Evolutionary conservation across 768 basidiomycete species (phyloP), one percentile per base, ranked within the genome.

Genomic region (Lactarius evosmus): DNA sequence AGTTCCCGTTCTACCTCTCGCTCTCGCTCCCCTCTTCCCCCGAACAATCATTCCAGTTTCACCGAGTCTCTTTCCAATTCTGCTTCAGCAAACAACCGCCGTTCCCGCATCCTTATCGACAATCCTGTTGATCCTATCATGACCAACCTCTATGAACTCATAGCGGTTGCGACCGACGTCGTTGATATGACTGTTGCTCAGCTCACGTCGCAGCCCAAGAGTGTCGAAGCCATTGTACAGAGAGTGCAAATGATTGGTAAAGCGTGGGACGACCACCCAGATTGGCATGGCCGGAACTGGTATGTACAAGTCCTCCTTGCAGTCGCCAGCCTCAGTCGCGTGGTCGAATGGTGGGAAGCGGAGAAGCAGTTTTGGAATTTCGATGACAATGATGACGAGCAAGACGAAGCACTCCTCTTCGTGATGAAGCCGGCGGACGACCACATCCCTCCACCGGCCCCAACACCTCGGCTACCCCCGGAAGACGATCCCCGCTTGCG

Each of bases 331-430:
- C 85, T 99, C 67, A 92, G 89, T 75, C 89, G 96, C 62, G 97
- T 98, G 32, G 89, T 98, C 67, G 97, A 98, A 72, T 99, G 97
- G 96, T 98, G 95, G 94, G 95, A 97, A 75, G 97, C 97, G 12
- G 96, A 98, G 79, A 95, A 95, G 72, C 93, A 95, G 69, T 99
- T 99, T 75, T 99, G 97, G 97, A 97, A 97, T 71, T 98, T 98
- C 73, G 91, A 95, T 72, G 92, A 93, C 72, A 88, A 90, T 66
- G 90, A 91, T 51, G 88, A 92, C 63, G 93, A 94, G 70, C 86
- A 90, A 72, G 89, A 93, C 61, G 96, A 98, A 68, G 93, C 93
- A 1, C 78, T 98, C 56, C 85, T 88, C 68, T 98, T 98, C 71
- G 93, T 98, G 60, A 88, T 94, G 74, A 97, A 96, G 74, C 89